phyloP scores from a whole-genome alignment of 1,284 basidiomycete genomes.

The Tausonia pullulans region DNA sequence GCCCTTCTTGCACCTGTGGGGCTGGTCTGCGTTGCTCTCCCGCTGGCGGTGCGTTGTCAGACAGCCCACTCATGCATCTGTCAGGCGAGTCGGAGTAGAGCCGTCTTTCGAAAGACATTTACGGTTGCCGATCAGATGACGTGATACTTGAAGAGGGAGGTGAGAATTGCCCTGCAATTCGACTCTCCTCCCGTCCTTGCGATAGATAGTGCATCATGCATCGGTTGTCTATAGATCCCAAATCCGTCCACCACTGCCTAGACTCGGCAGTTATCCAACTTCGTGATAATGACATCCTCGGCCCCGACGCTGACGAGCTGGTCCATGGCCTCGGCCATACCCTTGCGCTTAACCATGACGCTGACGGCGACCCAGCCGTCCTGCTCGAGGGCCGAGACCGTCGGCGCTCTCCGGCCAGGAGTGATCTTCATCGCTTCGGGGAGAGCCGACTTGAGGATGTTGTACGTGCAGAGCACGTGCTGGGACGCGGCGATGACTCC shows the following conservation, averaged over 20 bases:
- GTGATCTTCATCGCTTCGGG: conserved; percentile 59
- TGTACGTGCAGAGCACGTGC: conserved; percentile 89
- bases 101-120: no score
- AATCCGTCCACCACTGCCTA: conserved; percentile 30
- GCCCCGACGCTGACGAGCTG: conserved; percentile 69
- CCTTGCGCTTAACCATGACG: conserved; percentile 80
- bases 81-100: no score
- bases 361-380: conserved; percentile 83
- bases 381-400: conserved; percentile 70
- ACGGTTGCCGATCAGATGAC: no score
- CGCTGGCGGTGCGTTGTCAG: no score
- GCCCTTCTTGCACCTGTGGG: no score
- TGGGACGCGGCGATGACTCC: conserved; percentile 83
- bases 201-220: no score
- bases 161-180: no score
- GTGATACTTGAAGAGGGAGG: no score
- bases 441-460: conserved; percentile 58
- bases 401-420: conserved; percentile 81
- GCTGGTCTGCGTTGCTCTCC: no score
- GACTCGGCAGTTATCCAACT: conserved; percentile 87
- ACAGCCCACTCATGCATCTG: no score
- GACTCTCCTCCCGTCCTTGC: no score
- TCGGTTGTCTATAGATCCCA: no score
- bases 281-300: conserved; percentile 80
- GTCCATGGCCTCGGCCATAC: conserved; percentile 85